phyloP scores from a whole-genome alignment of 73 alveolate species.

The Tetrahymena borealis region DNA sequence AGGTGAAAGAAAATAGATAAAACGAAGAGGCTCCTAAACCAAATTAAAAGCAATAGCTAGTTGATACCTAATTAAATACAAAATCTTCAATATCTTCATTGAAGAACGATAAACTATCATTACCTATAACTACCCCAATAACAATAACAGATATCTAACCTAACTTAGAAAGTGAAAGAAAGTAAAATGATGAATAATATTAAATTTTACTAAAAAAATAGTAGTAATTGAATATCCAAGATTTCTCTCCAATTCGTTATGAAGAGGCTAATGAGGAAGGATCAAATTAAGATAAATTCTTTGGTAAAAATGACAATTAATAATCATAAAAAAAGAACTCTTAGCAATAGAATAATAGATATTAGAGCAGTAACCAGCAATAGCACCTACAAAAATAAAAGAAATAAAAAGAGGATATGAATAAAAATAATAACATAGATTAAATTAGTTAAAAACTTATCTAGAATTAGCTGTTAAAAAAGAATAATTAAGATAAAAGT shows the following conservation, averaged over 20 bases:
- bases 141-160: background rate
- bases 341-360: background rate
- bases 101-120: background rate
- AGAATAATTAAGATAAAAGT: too few species aligned
- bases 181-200: background rate
- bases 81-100: background rate
- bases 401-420: background rate
- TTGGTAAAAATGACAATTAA: background rate
- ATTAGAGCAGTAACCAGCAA: too few species aligned
- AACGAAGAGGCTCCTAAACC: too few species aligned
- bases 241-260: background rate
- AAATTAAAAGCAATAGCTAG: too few species aligned
- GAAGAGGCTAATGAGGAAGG: background rate
- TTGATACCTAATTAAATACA: too few species aligned
- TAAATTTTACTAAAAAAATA: background rate
- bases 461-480: background rate
- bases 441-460: background rate
- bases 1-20: too few species aligned
- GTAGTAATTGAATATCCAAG: background rate
- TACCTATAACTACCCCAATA: background rate
- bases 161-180: background rate
- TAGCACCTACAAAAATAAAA: background rate
- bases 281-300: background rate
- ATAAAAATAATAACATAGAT: background rate
- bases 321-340: background rate